Evolutionary conservation across 805 yeast genomes (phyloP), one percentile per base, ranked within the genome.

Genomic region (Ogataea populi-albae): DNA sequence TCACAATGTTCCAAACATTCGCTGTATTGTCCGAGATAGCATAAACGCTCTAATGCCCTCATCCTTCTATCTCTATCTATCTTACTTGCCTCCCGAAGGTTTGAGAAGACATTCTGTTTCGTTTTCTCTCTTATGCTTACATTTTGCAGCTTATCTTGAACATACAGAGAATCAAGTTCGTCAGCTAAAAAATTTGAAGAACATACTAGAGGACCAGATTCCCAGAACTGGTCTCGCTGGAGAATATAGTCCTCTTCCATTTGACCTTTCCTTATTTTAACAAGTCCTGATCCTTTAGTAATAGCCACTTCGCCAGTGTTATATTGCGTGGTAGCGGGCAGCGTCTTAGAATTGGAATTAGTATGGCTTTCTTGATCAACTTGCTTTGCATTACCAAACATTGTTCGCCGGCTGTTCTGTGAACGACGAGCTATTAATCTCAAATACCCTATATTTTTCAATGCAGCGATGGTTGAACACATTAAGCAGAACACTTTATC

Each of bases 191-290:
- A 71, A 27, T 59, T 50, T 4, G 57, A 52, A 0, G 71, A 70
- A 36, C 77, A 75, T 14, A 73, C 49, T 1, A 65, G 61, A 0
- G 95, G 93, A 0, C 94, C 94, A 1, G 64, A 53, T 0, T 47
- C 31, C 43, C 58, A 59, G 51, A 77, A 86, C 49, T 69, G 73
- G 3, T 44, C 43, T 41, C 64, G 62, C 56, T 87, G 91, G 6
- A 40, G 51, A 22, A 53, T 60, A 45, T 62, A 87, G 38, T 75
- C 83, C 35, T 79, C 89, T 26, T 76, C 78, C 0, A 81, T 52
- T 53, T 87, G 96, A 0, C 79, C 80, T 49, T 83, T 86, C 26
- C 96, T 70, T 17, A 68, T 56, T 37, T 68, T 71, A 3, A 56
- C 52, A 37, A 67, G 62, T 0, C 79, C 79, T 1, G 75, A 67